Percentiles rank a stretch among this genome's conserved stretches.
phyloP scores from a whole-genome alignment of 192 early-diverging fungal species.

The Jimgerdemannia flammicorona region DNA sequence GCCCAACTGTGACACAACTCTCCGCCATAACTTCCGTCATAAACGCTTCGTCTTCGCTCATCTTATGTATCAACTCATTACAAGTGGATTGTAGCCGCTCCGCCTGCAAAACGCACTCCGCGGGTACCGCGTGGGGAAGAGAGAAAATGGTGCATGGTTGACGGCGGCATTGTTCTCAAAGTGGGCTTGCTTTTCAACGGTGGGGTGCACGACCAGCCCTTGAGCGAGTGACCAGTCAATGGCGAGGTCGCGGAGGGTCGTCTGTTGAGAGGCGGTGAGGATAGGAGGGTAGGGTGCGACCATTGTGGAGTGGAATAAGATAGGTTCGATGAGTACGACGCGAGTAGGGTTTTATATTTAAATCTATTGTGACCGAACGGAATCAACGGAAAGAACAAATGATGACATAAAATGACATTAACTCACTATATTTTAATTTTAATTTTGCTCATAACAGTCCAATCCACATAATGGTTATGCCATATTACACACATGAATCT shows the following conservation, averaged over 20 bases:
- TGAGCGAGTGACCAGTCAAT: slow-evolving; percentile 85
- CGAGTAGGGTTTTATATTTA: too few relatives aligned
- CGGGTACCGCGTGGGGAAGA: slow-evolving; percentile 87
- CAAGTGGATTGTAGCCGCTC: slow-evolving; percentile 71
- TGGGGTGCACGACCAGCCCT: slow-evolving; percentile 74
- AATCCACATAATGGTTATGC: too few relatives aligned
- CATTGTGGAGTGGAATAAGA: not conserved
- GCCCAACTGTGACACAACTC: slow-evolving; percentile 1
- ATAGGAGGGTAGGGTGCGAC: slow-evolving; percentile 15
- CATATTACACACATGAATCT: too few relatives aligned
- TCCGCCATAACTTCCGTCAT: slow-evolving; percentile 66
- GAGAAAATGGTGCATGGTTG: slow-evolving; percentile 79
- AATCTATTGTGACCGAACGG: too few relatives aligned
- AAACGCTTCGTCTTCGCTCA: slow-evolving; percentile 76
- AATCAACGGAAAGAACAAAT: too few relatives aligned
- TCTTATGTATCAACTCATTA: slow-evolving; percentile 76
- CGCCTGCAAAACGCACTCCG: slow-evolving; percentile 67
- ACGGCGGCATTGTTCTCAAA: slow-evolving; percentile 38
- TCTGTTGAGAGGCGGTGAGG: slow-evolving; percentile 30
- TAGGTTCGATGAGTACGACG: too few relatives aligned
- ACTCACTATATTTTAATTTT: too few relatives aligned
- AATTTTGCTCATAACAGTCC: too few relatives aligned
- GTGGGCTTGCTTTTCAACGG: slow-evolving; percentile 21
- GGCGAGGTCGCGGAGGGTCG: slow-evolving; percentile 46
- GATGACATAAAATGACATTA: too few relatives aligned